Conservation (phyloP, 2,329 filamentous ascomycete genomes). For the Penicillium brasilianum region DNA sequence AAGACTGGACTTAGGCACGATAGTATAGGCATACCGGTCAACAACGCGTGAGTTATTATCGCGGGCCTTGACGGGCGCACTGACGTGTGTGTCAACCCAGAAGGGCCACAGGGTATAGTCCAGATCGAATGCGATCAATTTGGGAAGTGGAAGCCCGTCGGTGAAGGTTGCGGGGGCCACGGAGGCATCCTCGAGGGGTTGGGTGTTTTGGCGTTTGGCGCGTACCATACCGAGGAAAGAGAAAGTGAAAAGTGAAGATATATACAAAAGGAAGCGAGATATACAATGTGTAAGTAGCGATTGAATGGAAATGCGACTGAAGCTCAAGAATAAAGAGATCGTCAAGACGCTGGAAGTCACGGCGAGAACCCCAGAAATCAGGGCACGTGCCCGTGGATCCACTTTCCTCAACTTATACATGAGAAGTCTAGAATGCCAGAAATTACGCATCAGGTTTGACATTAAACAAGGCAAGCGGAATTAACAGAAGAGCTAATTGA, state of each 20-base stretch:
- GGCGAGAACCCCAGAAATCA: background rate
- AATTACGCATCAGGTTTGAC: too few species aligned
- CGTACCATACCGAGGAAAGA: slow-evolving; percentile 35
- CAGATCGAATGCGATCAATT: slow-evolving; percentile 88
- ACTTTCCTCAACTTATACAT: background rate
- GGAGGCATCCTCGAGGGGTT: slow-evolving; percentile 42
- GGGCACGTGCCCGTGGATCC: slow-evolving; percentile 4
- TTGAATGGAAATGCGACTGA: background rate
- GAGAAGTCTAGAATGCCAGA: background rate
- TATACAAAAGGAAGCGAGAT: too few species aligned
- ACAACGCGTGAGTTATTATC: slow-evolving; percentile 56
- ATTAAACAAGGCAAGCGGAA: too few species aligned
- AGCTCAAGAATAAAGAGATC: background rate
- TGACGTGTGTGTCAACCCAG: slow-evolving; percentile 94
- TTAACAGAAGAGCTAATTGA: too few species aligned
- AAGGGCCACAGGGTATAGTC: slow-evolving; percentile 99
- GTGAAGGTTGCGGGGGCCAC: slow-evolving; percentile 62
- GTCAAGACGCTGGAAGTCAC: background rate
- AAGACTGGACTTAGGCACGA: background rate
- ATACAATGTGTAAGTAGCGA: too few species aligned
- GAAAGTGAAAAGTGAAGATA: background rate
- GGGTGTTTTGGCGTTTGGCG: slow-evolving; percentile 41
- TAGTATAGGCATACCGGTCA: slow-evolving; percentile 41
- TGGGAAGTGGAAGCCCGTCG: slow-evolving; percentile 74
- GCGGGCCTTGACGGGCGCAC: slow-evolving; percentile 70